Conservation (phyloP, 2,329 filamentous ascomycete genomes). For the Ciborinia camelliae region DNA sequence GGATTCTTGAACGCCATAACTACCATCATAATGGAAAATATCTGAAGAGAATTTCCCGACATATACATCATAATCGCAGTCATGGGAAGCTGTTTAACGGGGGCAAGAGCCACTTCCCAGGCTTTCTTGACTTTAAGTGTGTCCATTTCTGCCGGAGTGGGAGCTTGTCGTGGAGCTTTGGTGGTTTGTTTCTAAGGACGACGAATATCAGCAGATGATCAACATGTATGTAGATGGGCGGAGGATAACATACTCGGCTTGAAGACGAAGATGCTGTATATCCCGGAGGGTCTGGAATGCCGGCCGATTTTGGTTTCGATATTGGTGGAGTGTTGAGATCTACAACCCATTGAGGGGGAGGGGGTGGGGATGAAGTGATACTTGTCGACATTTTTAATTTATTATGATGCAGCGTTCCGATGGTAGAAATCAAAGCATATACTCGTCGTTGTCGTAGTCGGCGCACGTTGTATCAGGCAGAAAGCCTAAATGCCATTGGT, state of each 20-base stretch:
- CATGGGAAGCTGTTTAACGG: slow-evolving; percentile 94
- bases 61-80: slow-evolving; percentile 99
- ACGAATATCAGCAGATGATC: not conserved
- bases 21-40: slow-evolving; percentile 99
- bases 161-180: slow-evolving; percentile 55
- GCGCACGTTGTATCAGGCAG: slow-evolving; percentile 2
- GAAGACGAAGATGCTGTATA: slow-evolving; percentile 55
- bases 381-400: slow-evolving; percentile 4
- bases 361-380: slow-evolving; percentile 38
- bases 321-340: slow-evolving; percentile 71
- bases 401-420: not conserved
- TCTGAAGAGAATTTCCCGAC: slow-evolving; percentile 96
- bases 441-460: not conserved
- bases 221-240: not conserved
- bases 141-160: slow-evolving; percentile 83
- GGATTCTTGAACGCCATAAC: slow-evolving; percentile 99
- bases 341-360: slow-evolving; percentile 75
- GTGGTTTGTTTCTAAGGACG: slow-evolving; percentile 39
- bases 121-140: slow-evolving; percentile 97
- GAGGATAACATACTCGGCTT: slow-evolving; percentile 51
- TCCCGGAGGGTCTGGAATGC: slow-evolving; percentile 82
- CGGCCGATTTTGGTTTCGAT: slow-evolving; percentile 60
- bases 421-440: not conserved
- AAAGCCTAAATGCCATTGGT: not conserved
- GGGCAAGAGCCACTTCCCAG: slow-evolving; percentile 93